A percentile compares a stretch with the other conserved stretches of the same genome.
phyloP scores from a whole-genome alignment of 257 asterid species.

The Plantago ovata region DNA sequence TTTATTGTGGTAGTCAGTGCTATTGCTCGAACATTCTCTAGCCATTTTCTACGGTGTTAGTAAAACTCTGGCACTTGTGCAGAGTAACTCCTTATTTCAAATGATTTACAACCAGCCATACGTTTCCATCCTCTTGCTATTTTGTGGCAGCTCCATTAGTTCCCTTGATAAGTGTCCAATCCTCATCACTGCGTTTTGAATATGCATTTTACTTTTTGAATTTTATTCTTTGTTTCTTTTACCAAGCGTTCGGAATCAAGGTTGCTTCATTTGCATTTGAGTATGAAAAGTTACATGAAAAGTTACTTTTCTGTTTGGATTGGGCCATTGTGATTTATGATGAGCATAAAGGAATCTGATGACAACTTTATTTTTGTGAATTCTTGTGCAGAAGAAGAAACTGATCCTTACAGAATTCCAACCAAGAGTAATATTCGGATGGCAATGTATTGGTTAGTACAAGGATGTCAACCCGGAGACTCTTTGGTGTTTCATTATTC shows the following conservation, averaged over 20 bases:
- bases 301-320: too few species aligned
- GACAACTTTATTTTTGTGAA: slow-evolving; percentile 20
- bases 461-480: slow-evolving; percentile 93
- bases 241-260: too few species aligned
- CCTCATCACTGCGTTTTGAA: too few species aligned
- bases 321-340: background rate
- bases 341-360: background rate
- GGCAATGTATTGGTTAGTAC: slow-evolving; percentile 92
- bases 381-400: slow-evolving; percentile 82
- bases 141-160: background rate
- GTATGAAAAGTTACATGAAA: too few species aligned
- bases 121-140: background rate
- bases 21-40: background rate
- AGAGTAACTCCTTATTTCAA: background rate
- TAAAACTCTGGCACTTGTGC: background rate
- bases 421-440: slow-evolving; percentile 78
- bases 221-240: too few species aligned
- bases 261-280: too few species aligned
- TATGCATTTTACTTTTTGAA: too few species aligned
- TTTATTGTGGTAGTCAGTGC: background rate
- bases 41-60: background rate
- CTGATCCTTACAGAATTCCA: slow-evolving; percentile 77
- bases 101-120: background rate
- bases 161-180: too few species aligned
- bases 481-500: slow-evolving; percentile 87